Evolutionary conservation across 805 yeast genomes (phyloP).

Genomic region (Naumovozyma dairenensis): DNA sequence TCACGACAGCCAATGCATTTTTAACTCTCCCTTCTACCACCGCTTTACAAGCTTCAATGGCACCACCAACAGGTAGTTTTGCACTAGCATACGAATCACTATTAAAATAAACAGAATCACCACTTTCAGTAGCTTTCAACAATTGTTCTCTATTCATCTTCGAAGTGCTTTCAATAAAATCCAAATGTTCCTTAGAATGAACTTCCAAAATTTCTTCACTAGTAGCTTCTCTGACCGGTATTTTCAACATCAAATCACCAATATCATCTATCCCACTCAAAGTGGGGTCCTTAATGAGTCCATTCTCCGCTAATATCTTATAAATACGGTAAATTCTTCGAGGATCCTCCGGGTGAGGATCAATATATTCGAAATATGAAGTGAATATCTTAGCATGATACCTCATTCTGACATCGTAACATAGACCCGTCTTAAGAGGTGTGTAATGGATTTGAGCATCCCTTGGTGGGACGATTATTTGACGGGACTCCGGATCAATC

Average conservation of each 20-base stretch:
- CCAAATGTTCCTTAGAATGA: constrained; percentile 73
- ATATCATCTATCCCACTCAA: constrained; percentile 59
- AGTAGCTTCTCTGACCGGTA: constrained; percentile 85
- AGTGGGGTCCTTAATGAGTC: constrained; percentile 71
- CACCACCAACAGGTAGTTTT: constrained; percentile 89
- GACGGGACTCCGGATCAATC: constrained; percentile 31
- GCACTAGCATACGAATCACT: constrained; percentile 85
- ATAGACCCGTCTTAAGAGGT: constrained; percentile 82
- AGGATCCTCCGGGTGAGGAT: constrained; percentile 99
- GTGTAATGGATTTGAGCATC: constrained; percentile 61
- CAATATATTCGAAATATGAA: constrained; percentile 85
- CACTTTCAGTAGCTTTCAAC: constrained; percentile 73
- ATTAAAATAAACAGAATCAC: constrained; percentile 92
- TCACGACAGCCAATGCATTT: constrained; percentile 85
- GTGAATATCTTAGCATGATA: constrained; percentile 93
- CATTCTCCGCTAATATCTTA: constrained; percentile 89
- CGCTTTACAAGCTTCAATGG: constrained; percentile 91
- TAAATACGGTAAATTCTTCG: constrained; percentile 89
- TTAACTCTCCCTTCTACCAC: constrained; percentile 89
- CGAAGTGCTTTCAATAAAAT: constrained; percentile 64
- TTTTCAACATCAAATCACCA: constrained; percentile 79
- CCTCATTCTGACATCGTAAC: constrained; percentile 95
- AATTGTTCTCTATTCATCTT: constrained; percentile 69
- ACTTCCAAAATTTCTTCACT: constrained; percentile 78
- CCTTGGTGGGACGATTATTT: constrained; percentile 50